These are phyloP conservation scores for Dictyostelium capitatum DNA, from an alignment of 78 protist species.

Conservation along the genomic window DNA sequence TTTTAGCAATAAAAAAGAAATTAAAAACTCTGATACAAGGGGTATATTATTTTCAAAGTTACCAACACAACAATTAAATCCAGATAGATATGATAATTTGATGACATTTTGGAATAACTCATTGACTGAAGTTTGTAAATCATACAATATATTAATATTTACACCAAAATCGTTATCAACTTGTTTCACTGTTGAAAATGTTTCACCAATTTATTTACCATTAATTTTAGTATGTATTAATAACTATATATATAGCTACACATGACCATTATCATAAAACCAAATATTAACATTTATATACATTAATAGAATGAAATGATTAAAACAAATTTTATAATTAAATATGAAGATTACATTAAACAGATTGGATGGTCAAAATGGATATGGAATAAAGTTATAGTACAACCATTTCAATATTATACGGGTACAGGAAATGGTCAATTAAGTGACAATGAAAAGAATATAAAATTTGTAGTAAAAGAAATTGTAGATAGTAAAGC, in stretches of 20 bases:
- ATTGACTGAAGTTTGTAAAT: background rate
- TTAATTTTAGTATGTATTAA: slow-evolving; percentile 25
- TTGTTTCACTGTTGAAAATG: slow-evolving; percentile 33
- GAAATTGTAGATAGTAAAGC: slow-evolving; percentile 12
- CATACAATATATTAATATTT: slow-evolving; percentile 33
- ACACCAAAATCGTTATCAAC: slow-evolving; percentile 40
- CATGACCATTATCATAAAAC: background rate
- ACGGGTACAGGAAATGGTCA: background rate
- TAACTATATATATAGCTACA: background rate
- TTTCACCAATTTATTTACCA: slow-evolving; percentile 50
- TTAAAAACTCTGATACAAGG: slow-evolving; percentile 21
- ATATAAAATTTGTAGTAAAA: background rate
- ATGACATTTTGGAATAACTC: slow-evolving; percentile 47
- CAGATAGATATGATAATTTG: slow-evolving; percentile 66
- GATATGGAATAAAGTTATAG: slow-evolving; percentile 33
- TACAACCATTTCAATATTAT: slow-evolving; percentile 33
- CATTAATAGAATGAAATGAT: slow-evolving; percentile 14
- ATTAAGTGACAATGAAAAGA: background rate
- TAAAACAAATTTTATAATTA: background rate
- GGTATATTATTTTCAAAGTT: slow-evolving; percentile 42
- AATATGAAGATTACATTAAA: slow-evolving; percentile 15
- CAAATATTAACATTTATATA: too few species aligned
- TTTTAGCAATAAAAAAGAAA: slow-evolving; percentile 15
- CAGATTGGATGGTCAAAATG: slow-evolving; percentile 35
- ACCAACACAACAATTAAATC: slow-evolving; percentile 43